Base-by-base conservation (phyloP, 768 basidiomycete species). In the Rhodotorula taiwanensis region DNA sequence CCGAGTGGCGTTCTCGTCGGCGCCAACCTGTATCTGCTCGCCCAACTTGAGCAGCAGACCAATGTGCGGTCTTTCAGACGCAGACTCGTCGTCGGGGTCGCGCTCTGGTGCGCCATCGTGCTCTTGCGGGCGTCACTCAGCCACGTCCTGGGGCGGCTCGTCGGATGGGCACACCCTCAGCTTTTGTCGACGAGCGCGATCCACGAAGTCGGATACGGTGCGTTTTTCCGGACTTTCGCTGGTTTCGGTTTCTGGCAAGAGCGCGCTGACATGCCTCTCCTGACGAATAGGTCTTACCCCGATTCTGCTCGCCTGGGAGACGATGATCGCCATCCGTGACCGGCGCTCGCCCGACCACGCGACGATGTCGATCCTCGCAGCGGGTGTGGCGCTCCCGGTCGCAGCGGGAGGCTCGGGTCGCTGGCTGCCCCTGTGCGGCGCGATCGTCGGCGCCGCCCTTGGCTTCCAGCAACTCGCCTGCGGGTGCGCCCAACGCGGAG, bases 91-190 rank as follows among this genome's bases (percentile, higher is more conserved):
- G 5, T 52, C 23, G 55, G 39, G 9, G 31, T 28, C 23, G 44
- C 34, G 13, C 1, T 43, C 2, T 63, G 62, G 62, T 36, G 21
- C 5, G 55, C 62, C 20, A 53, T 63, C 20, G 62, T 63, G 7
- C 51, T 27, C 27, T 8, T 63, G 28, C 31, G 62, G n/a, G 36
- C 33, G 13, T 34, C 49, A 13, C 20, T 41, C 3, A 34, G 44
- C 5, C 58, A 56, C 55, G 43, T 63, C 25, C 58, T 63, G 25
- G 62, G 62, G 18, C 43, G 62, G 13, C 51, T 58, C 14, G 51
- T 63, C 28, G 62, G 62, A 5, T 63, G 55, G 55, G 62, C 62
- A 10, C 62, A 63, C n/a, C 62, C 62, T 15, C 30, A 48, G 30
- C 31, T 39, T 2, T 57, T 63, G 31, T 57, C 62, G 34, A 58